phyloP scores from a whole-genome alignment of 768 basidiomycete species.

The Podaxis sp. region DNA sequence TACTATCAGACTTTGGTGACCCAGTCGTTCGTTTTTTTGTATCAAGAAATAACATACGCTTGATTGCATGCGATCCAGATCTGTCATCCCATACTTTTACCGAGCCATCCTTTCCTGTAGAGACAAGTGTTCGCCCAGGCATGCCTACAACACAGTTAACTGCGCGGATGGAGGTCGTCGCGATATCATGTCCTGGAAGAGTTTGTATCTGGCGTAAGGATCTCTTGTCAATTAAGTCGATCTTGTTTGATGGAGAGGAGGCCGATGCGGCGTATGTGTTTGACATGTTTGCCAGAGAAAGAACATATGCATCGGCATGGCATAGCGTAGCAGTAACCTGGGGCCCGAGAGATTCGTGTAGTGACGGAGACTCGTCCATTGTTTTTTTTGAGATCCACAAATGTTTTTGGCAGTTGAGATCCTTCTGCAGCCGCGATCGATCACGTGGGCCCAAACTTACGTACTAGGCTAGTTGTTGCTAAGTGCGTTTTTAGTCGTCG shows the following conservation, averaged over 20 bases:
- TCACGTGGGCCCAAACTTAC: constrained; percentile 4
- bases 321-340: background rate
- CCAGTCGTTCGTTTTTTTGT: constrained; percentile 24
- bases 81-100: constrained; percentile 79
- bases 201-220: constrained; percentile 46
- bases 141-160: constrained; percentile 41
- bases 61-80: constrained; percentile 47
- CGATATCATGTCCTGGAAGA: constrained; percentile 56
- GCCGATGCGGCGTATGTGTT: constrained; percentile 57
- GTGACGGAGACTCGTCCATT: constrained; percentile 9
- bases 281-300: constrained; percentile 47
- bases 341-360: constrained; percentile 4
- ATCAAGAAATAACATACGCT: constrained; percentile 48
- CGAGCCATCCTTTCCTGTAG: constrained; percentile 70
- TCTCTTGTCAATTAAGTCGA: constrained; percentile 65
- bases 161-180: constrained; percentile 56
- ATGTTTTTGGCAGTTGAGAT: background rate
- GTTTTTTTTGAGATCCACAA: background rate
- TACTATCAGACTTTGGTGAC: constrained; percentile 50
- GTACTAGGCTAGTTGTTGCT: constrained; percentile 1
- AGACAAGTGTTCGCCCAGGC: constrained; percentile 48
- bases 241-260: constrained; percentile 63
- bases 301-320: constrained; percentile 48
- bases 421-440: background rate
- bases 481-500: background rate